These are phyloP conservation scores for Plenodomus tracheiphilus DNA, from an alignment of 2,329 filamentous ascomycete species.

Conservation along the genomic window DNA sequence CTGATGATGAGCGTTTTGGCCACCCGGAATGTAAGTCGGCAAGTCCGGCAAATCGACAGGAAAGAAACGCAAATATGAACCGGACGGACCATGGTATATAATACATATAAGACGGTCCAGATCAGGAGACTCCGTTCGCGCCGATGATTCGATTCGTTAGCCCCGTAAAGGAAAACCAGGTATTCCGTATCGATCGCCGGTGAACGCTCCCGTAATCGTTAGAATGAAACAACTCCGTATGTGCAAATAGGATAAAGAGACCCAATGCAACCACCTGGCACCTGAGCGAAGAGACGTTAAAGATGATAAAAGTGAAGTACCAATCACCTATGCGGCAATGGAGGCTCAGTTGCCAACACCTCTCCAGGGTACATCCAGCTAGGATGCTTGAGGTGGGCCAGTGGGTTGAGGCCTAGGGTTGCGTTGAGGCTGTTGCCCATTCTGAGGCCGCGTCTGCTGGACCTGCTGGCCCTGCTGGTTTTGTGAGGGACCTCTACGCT, in stretches of 20 bases:
- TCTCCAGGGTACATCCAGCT: conserved; percentile 4
- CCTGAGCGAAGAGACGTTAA: conserved; percentile 36
- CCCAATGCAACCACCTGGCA: conserved; percentile 27
- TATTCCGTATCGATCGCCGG: conserved; percentile 42
- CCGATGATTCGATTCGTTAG: conserved; percentile 40
- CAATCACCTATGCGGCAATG: conserved; percentile 28
- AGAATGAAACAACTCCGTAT: conserved; percentile 32
- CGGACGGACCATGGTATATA: conserved; percentile 41
- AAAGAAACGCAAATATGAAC: conserved; percentile 28
- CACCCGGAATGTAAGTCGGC: conserved; percentile 22
- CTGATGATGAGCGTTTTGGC: conserved; percentile 11
- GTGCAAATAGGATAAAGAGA: conserved; percentile 26
- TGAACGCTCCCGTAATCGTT: conserved; percentile 35
- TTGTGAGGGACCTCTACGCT: conserved; percentile 30
- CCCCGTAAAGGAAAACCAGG: conserved; percentile 34
- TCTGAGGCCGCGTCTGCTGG: conserved; percentile 40
- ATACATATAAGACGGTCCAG: conserved; percentile 41
- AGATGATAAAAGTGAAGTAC: conserved; percentile 20
- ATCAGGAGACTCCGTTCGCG: conserved; percentile 38
- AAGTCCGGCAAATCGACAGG: conserved; percentile 32
- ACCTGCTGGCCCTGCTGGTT: conserved; percentile 30
- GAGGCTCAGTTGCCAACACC: conserved; percentile 33
- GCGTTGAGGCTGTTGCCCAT: conserved; percentile 41
- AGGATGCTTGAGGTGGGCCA: conserved; percentile 33
- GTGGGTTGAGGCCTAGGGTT: conserved; percentile 38